Base-by-base conservation (phyloP, 2,329 filamentous ascomycete genomes). In the Microsporum audouinii region DNA sequence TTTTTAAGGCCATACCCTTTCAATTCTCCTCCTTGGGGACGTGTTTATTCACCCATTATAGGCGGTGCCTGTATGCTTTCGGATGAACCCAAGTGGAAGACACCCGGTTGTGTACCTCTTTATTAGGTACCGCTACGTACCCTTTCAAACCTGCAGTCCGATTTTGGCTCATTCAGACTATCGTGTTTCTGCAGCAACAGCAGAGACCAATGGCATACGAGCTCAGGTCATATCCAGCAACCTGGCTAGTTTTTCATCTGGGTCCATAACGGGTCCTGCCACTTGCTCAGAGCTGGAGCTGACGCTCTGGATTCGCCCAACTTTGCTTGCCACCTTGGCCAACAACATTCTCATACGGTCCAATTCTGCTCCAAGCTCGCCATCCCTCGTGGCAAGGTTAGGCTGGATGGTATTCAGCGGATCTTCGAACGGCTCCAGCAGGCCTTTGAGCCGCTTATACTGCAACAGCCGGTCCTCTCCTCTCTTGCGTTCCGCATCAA, bases 401-500 rank as follows among this genome's bases (percentile, higher is more conserved):
- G 80, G 80, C 65, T 83, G 81, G 45, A 83, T 76, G 58, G 76
- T 78, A 43, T 75, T 70, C 62, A 76, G 75, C 0, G 81, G 78
- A 31, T 78, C 71, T 34, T 75, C 68, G 60, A 82, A 81, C 1
- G 80, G 80, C 61, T 77, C 74, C 3, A 83, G 69, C 34, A 82
- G 69, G 23, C 66, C 67, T 43, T 76, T 71, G 7, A 83, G 67
- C 31, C 76, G 75, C 39, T 73, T 74, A 43, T 80, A 76, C 58
- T 78, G 77, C 59, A 73, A 75, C 10, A 82, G 70, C 56, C 77
- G 77, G 60, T 73, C 72, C 63, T 77, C 73, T 59, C 78, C 71
- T 23, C 74, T 75, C 57, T 78, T 75, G 12, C 80, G 76, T 41
- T 71, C 71, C 7, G 71, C 70, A 57, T 77, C 76, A 6, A 82